Percentiles rank a stretch among this genome's conserved stretches.
phyloP scores from a whole-genome alignment of 2,329 filamentous ascomycete genomes.

The Fusarium algeriense region DNA sequence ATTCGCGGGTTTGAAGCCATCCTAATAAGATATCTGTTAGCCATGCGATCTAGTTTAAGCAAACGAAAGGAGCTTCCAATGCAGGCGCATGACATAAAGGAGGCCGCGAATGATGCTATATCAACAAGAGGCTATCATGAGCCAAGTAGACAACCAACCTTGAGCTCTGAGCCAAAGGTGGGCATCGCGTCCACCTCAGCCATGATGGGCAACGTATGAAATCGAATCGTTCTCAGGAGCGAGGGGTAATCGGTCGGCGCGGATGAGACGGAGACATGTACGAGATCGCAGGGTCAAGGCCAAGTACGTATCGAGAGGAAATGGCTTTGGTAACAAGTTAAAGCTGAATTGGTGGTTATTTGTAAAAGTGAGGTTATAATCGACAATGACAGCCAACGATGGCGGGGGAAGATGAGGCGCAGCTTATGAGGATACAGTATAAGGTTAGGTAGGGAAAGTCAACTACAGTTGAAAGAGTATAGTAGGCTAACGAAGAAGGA shows the following conservation, averaged over 20 bases:
- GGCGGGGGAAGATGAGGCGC: slow-evolving; percentile 39
- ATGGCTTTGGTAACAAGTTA: background rate
- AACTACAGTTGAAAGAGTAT: background rate
- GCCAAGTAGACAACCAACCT: slow-evolving; percentile 67
- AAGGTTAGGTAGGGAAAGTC: background rate
- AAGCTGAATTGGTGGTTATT: slow-evolving; percentile 15
- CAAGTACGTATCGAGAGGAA: background rate
- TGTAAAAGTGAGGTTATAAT: slow-evolving; percentile 30
- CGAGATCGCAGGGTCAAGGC: slow-evolving; percentile 15
- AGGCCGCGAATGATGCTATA: background rate
- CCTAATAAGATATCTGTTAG: slow-evolving; percentile 64
- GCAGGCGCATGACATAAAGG: slow-evolving; percentile 23
- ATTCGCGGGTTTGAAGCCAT: slow-evolving; percentile 96
- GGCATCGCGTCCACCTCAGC: slow-evolving; percentile 85
- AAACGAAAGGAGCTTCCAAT: slow-evolving; percentile 7
- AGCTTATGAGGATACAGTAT: slow-evolving; percentile 28
- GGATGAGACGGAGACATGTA: slow-evolving; percentile 42
- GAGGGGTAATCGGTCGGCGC: slow-evolving; percentile 33
- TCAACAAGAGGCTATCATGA: background rate
- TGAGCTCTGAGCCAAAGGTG: slow-evolving; percentile 93
- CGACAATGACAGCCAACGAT: slow-evolving; percentile 4
- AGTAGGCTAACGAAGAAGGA: slow-evolving; percentile 7
- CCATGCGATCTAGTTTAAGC: slow-evolving; percentile 6
- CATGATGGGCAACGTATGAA: slow-evolving; percentile 64
- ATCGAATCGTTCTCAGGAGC: slow-evolving; percentile 35